Evolutionary conservation across 345 rosid genomes (phyloP), one percentile per base, ranked within the genome.

Genomic region (Corchorus olitorius): DNA sequence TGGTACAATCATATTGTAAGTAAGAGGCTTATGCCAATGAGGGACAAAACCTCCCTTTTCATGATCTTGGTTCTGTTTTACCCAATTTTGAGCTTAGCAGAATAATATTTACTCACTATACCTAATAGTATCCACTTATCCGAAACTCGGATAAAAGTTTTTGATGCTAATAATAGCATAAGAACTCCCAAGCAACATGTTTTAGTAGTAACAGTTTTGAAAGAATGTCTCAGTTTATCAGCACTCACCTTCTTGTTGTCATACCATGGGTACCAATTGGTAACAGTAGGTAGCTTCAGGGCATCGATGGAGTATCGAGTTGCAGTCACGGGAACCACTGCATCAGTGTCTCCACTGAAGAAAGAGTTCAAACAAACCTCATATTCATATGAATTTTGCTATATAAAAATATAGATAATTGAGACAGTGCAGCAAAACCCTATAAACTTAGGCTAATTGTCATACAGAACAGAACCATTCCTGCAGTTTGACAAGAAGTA

Each of bases 251-350:
- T 87, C 55, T 88, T 81, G 5, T 78, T 81, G 76, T 86, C 96
- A 34, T 92, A 90, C 99, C 99, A 95, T 1, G 98, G 89, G 76
- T 85, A 83, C 98, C 99, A 95, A 82, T 91, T 92, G 79, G 81
- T 84, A 48, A 89, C 67, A 4, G 90, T 95, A 35, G 81, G 88
- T 61, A 95, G 67, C 80, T 88, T 92, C 73, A 95, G 81, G 14
- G 98, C 97, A 73, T 92, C 88, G 59, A 95, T 87, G 48, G 99
- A 93, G 83, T 90, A 83, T 75, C 98, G 93, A 62, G 94, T 93
- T 72, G 97, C 99, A 65, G 98, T 93, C 35, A 95, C 80, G 8
- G 99, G 97, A 73, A 95, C 89, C 37, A 93, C 91, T 33, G 94
- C 78, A 72, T 95, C 98, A n/a, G 97, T 87, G 77, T 95, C 98